Conservation (phyloP, 2,329 filamentous ascomycete genomes). For the Monilinia polystroma region DNA sequence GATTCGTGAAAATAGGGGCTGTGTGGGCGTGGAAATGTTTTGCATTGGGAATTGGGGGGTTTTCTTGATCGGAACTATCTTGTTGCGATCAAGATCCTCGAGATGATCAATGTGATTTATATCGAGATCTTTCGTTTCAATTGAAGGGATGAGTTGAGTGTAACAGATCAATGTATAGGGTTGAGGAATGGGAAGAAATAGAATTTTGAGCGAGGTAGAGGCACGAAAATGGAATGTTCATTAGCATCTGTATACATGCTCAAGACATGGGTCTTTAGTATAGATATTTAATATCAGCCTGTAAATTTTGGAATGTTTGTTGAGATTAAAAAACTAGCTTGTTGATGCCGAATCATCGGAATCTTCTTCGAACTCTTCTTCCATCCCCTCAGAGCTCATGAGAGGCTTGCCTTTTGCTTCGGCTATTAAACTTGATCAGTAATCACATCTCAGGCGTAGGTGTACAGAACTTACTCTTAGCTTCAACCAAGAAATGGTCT, state of each 20-base stretch:
- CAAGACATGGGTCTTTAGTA: not conserved
- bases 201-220: no score
- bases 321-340: not conserved
- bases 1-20: not conserved
- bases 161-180: no score
- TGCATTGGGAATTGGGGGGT: not conserved
- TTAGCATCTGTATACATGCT: not conserved
- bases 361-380: conserved; percentile 56
- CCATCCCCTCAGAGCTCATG: conserved; percentile 65
- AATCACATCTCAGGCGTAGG: not conserved
- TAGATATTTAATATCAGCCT: not conserved
- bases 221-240: not conserved
- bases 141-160: not conserved
- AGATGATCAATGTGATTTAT: not conserved
- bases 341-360: not conserved
- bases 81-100: not conserved
- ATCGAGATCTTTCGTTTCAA: not conserved
- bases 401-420: conserved; percentile 67
- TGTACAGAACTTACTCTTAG: conserved; percentile 58
- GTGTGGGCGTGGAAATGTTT: not conserved
- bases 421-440: conserved; percentile 44
- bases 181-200: not conserved
- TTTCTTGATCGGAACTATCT: not conserved
- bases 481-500: conserved; percentile 81
- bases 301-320: not conserved